These are phyloP conservation scores for Populus tremula DNA, from an alignment of 345 rosid species.

Conservation along the genomic window DNA sequence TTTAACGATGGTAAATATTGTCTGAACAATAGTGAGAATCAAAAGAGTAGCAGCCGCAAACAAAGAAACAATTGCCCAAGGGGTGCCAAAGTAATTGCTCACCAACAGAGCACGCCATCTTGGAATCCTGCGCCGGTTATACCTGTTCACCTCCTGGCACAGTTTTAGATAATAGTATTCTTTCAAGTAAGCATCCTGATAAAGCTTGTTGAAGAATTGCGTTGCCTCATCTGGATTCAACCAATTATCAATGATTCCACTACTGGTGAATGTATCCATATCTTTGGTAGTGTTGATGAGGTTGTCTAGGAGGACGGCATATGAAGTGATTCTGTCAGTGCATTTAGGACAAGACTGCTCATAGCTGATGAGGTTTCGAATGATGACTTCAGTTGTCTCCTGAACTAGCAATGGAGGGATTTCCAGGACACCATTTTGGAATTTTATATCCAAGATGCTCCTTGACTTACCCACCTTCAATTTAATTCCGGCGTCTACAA, in stretches of 20 bases:
- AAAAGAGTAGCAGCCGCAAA: not conserved
- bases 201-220: slow-evolving; percentile 23
- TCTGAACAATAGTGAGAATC: slow-evolving; percentile 9
- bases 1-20: not conserved
- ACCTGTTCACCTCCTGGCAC: not conserved
- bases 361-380: slow-evolving; percentile 24
- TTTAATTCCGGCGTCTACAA: slow-evolving; percentile 9
- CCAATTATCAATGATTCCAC: slow-evolving; percentile 14
- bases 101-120: slow-evolving; percentile 2
- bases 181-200: slow-evolving; percentile 11
- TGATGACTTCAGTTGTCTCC: slow-evolving; percentile 16
- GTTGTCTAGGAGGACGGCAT: slow-evolving; percentile 17
- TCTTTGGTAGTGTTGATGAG: slow-evolving; percentile 13
- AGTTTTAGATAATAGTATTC: not conserved
- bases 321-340: slow-evolving; percentile 8
- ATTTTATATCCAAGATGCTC: slow-evolving; percentile 17
- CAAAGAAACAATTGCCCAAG: slow-evolving; percentile 2
- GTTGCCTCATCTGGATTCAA: slow-evolving; percentile 17
- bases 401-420: slow-evolving; percentile 12
- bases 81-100: not conserved
- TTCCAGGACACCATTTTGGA: slow-evolving; percentile 1
- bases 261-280: slow-evolving; percentile 3
- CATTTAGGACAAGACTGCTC: slow-evolving; percentile 14
- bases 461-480: not conserved
- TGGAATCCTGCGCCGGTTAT: not conserved